Evolutionary conservation across 306 rosid species (phyloP), one percentile per base, ranked within the genome.

Genomic region (apple (Malus domestica)): DNA sequence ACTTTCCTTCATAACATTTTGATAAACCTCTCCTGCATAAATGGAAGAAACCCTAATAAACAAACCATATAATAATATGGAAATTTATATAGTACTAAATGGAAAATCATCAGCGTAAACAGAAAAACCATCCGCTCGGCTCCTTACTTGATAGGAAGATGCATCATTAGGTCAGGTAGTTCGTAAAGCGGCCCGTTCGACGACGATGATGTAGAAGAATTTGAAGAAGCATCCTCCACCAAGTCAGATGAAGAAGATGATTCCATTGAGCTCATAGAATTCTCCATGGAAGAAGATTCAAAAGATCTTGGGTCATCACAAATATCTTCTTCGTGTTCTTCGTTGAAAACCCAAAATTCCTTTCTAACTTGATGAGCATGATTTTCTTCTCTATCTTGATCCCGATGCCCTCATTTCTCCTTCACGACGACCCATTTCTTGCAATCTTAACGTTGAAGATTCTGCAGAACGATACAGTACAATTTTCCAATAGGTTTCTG

Each of bases 21-120:
- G 99, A 95, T 22, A 95, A 70, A 33, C 99, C 99, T 85, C 92
- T 92, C 90, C 99, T 95, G 90, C 85, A 45, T 14, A 46, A 4
- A 14, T 15, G 2, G 1, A 46, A 46, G 18, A 86, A 46, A 55
- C 18, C 12, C 61, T 19, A 20, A 80, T 18, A 23, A 55, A 27
- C 29, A 10, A 74, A 23, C 4, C 67, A 73, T 62, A 63, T 62
- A 63, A 3, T 76, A 44, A 85, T 52, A 35, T 45, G 57, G 57
- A 60, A 63, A 10, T 20, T 23, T 40, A 72, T 9, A 23, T 25
- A 38, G 10, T 38, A 38, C 20, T 40, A 49, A 35, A 4, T 20
- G 2, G 55, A 57, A 23, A 13, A 67, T 55, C 73, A 60, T n/a
- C 61, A 69, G 65, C 20, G 38, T 4, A 55, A 60, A 55, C 11